Base-by-base conservation (phyloP, 225 moss, liverwort and hornwort species). In the Antitrichia curtipendula region DNA sequence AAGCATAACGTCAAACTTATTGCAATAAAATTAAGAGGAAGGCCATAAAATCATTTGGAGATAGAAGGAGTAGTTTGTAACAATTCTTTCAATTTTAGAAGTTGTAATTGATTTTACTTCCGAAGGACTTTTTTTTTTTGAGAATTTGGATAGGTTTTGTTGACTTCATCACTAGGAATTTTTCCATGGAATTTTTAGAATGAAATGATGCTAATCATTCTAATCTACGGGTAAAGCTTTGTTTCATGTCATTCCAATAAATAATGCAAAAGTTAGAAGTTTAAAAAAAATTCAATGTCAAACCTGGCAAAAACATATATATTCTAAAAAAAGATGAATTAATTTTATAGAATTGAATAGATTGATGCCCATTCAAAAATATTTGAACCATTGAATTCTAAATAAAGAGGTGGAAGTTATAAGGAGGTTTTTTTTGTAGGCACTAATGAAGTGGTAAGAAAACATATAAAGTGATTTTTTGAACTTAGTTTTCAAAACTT, bases 221-320 rank as follows among this genome's bases (percentile, higher is more conserved):
- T 27, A 41, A 16, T 16, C 43, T 45, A 45, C 0, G 0, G 28
- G 10, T 10, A 1, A 16, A 41, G 2, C 3, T 43, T 45, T 43
- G 6, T 16, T 71, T 71, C 0, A 16, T 1, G 0, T 43, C 6
- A 43, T 71, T 71, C 0, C 0, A 2, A 71, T 70, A 16, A 43
- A 27, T 10, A 28, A 28, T 6, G 16, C 2, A 3, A 16, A 43
- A 71, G 0, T 43, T 15, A 15, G 0, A 45, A 22, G 4, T 9
- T n/a, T 7, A 4, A n/a, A n/a, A n/a, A n/a, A n/a, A n/a, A n/a
- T n/a, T 41, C 15, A 25, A 70, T 70, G 9, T 25, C 5, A 25
- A 41, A 25, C 0, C 0, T 0, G 4, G 41, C 8, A 70, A 8
- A 8, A 69, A 40, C 40, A 40, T 13, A 4, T 24, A 3, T 40